phyloP scores from a whole-genome alignment of 768 basidiomycete genomes.

The Mrakia hoshinonis region DNA sequence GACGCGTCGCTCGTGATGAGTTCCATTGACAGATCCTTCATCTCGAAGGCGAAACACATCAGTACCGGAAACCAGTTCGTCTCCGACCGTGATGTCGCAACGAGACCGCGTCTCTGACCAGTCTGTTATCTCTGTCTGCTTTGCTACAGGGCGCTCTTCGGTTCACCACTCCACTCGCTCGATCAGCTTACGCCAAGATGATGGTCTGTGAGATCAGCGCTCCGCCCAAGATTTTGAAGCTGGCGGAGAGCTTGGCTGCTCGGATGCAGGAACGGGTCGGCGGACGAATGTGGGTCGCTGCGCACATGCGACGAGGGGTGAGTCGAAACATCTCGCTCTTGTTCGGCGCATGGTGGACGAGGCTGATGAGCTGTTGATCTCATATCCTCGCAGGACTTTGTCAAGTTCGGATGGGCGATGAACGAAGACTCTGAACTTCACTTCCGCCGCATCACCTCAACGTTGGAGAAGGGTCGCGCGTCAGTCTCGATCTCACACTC shows the following conservation, averaged over 20 bases:
- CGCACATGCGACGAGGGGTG: constrained; percentile 28
- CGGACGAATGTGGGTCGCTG: constrained; percentile 22
- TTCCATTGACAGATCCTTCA: constrained; percentile 42
- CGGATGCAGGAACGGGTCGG: constrained; percentile 22
- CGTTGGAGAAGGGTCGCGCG: constrained; percentile 21
- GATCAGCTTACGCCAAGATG: constrained; percentile 17
- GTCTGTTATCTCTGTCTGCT: not conserved
- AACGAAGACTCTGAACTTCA: constrained; percentile 24
- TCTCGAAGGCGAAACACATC: constrained; percentile 39
- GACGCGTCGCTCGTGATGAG: too few relatives aligned
- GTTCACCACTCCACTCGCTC: constrained; percentile 21
- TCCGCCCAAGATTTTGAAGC: not conserved
- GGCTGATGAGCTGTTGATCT: not conserved
- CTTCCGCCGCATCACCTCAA: constrained; percentile 24
- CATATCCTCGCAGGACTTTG: constrained; percentile 24
- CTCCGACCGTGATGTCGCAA: too few relatives aligned
- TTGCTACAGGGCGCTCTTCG: constrained; percentile 6
- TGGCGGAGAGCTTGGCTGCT: constrained; percentile 11
- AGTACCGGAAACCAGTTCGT: constrained; percentile 15
- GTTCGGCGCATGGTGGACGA: not conserved
- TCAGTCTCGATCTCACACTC: not conserved
- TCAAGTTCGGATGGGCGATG: constrained; percentile 29
- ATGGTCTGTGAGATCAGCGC: constrained; percentile 21
- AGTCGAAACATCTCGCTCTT: not conserved
- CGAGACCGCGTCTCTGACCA: too few relatives aligned